Percentiles rank a stretch among this genome's conserved stretches.
Conservation (phyloP, 2,329 filamentous ascomycete species). For the Neoarthrinium moseri region DNA sequence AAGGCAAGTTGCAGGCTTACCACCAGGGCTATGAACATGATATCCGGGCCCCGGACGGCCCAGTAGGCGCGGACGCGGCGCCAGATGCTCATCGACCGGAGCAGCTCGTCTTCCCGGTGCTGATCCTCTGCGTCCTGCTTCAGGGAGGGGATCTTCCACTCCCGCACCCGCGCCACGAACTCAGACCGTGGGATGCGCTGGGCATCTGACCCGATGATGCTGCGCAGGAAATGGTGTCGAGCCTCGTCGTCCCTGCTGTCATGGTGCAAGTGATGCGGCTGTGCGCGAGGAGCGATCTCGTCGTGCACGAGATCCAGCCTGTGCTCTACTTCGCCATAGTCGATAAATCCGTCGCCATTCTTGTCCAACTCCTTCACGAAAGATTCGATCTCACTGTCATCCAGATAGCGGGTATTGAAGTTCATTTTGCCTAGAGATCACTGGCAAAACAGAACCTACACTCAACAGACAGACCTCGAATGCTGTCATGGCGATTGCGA, state of each 20-base stretch:
- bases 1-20: constrained; percentile 46
- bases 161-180: constrained; percentile 41
- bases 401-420: constrained; percentile 29
- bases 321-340: constrained; percentile 49
- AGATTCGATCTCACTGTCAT: constrained; percentile 46
- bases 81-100: constrained; percentile 42
- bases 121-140: constrained; percentile 46
- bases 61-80: constrained; percentile 50
- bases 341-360: constrained; percentile 49
- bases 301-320: constrained; percentile 53
- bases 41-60: constrained; percentile 53
- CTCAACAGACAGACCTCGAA: too few relatives aligned
- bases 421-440: too few relatives aligned
- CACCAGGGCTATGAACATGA: constrained; percentile 48
- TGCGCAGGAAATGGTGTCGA: constrained; percentile 51
- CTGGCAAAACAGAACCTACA: too few relatives aligned
- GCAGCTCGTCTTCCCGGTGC: constrained; percentile 44
- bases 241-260: constrained; percentile 34
- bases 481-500: too few relatives aligned
- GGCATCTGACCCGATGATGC: constrained; percentile 42
- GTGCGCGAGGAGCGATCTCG: constrained; percentile 45
- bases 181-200: constrained; percentile 42
- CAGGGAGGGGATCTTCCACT: constrained; percentile 47
- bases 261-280: constrained; percentile 41
- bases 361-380: constrained; percentile 54